These are phyloP conservation scores for Ceratocystis eucalypticola DNA, from an alignment of 2,329 filamentous ascomycete species.

Conservation along the genomic window DNA sequence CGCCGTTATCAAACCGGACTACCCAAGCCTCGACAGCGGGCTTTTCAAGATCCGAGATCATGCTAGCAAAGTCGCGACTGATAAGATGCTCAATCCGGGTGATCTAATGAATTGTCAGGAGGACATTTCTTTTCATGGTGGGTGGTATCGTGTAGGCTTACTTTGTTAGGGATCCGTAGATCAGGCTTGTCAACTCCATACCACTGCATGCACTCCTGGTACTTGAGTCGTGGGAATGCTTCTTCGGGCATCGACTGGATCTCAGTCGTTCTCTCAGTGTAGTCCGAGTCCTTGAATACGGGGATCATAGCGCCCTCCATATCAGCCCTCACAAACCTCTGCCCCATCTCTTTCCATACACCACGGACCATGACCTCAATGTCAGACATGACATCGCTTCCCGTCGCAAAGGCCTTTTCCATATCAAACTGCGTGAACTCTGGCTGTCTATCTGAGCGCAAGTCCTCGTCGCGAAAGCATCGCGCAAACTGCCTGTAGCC, in stretches of 20 bases:
- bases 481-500: conserved; percentile 86
- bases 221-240: conserved; percentile 49
- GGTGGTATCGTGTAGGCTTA: conserved; percentile 27
- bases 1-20: conserved; percentile 41
- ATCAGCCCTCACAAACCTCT: conserved; percentile 27
- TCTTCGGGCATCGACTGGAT: conserved; percentile 23
- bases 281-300: conserved; percentile 20
- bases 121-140: not conserved
- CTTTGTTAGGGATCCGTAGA: conserved; percentile 55
- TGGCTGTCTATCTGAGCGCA: conserved; percentile 82
- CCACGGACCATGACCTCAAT: conserved; percentile 39
- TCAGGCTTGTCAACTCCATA: conserved; percentile 94
- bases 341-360: conserved; percentile 40
- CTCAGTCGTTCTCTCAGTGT: not conserved
- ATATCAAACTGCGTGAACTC: conserved; percentile 96
- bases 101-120: conserved; percentile 38
- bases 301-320: conserved; percentile 25
- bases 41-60: conserved; percentile 55
- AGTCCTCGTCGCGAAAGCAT: conserved; percentile 91
- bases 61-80: conserved; percentile 51
- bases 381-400: conserved; percentile 51
- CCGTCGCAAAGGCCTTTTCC: conserved; percentile 77
- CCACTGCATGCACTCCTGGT: conserved; percentile 60
- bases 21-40: conserved; percentile 66
- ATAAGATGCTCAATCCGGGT: conserved; percentile 49